Base-by-base conservation (phyloP, 2,329 filamentous ascomycete species). In the Penicillium freii region DNA sequence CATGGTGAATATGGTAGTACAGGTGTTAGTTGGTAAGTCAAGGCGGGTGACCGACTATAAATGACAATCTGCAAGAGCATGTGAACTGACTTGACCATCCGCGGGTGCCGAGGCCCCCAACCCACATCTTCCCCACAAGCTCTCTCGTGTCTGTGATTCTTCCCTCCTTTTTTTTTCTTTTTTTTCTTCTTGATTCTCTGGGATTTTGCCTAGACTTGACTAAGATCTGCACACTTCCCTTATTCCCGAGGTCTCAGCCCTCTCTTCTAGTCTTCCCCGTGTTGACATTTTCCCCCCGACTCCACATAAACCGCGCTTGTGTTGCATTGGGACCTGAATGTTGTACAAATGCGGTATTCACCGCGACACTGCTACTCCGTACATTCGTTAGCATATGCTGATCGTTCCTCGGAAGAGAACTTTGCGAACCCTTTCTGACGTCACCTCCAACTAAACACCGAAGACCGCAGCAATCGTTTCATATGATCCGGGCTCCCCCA, bases 1-100 rank as follows among this genome's bases (percentile, higher is more conserved):
- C 88, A 91, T 91, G 67, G 65, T 82, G 77, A 45, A 49, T 57
- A 40, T 39, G n/a, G 39, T 43, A n/a, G 44, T 51, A 52, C 54
- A 43, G 29, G 27, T 31, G 49, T 44, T 38, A 40, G 31, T 46
- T 39, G 42, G 23, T 27, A 54, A 49, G 33, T 23, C 44, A 49
- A 39, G 34, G 48, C 42, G 61, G 51, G 44, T 60, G 59, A 55
- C 56, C 58, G 58, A 61, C 61, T 63, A 69, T 67, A 61, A 56
- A 61, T 61, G 58, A 66, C 59, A 58, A 61, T 59, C 40, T 51
- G 44, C 51, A 9, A 17, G 29, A 63, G 60, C 66, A 71, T 69
- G 65, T 70, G 66, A 69, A 66, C 57, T 52, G 51, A 33, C 47
- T 25, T 13, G 21, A 21, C 54, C 13, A 6, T 42, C 39, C 38